phyloP scores from a whole-genome alignment of 495 filamentous ascomycete species.

The Xylaria venustula region DNA sequence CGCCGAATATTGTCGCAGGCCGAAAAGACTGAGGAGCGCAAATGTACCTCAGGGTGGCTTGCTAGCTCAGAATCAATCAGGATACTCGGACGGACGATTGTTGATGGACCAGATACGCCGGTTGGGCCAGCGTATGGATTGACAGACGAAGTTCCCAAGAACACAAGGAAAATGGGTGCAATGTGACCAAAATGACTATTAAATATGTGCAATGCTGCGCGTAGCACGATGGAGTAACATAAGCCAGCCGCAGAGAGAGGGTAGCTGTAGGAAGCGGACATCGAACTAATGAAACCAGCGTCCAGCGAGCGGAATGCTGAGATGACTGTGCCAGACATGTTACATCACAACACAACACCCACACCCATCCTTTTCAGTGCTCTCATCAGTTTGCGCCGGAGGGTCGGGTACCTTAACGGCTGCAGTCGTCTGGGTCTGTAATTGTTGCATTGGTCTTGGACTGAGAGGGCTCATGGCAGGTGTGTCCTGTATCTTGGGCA shows the following conservation, averaged over 20 bases:
- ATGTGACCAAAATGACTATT: conserved; percentile 18
- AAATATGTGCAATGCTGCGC: conserved; percentile 23
- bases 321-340: conserved; percentile 21
- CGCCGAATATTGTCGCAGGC: conserved; percentile 24
- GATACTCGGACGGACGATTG: not conserved
- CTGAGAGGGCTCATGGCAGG: conserved; percentile 39
- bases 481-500: conserved; percentile 53
- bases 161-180: conserved; percentile 24
- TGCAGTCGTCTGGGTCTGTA: conserved; percentile 21
- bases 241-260: conserved; percentile 25
- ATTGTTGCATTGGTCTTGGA: conserved; percentile 30
- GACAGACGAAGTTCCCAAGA: conserved; percentile 9
- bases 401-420: conserved; percentile 35
- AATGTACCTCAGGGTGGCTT: not conserved
- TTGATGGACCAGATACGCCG: not conserved
- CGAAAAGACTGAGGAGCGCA: conserved; percentile 9
- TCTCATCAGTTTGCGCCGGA: conserved; percentile 30
- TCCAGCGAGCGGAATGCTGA: no score
- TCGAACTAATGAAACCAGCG: not conserved
- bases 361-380: conserved; percentile 44
- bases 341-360: conserved; percentile 58
- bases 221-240: conserved; percentile 17
- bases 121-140: not conserved
- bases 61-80: not conserved
- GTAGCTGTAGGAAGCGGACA: conserved; percentile 10